Evolutionary conservation across 1,139 yeast species (phyloP).

Genomic region (Saccharomyces hybrid): DNA sequence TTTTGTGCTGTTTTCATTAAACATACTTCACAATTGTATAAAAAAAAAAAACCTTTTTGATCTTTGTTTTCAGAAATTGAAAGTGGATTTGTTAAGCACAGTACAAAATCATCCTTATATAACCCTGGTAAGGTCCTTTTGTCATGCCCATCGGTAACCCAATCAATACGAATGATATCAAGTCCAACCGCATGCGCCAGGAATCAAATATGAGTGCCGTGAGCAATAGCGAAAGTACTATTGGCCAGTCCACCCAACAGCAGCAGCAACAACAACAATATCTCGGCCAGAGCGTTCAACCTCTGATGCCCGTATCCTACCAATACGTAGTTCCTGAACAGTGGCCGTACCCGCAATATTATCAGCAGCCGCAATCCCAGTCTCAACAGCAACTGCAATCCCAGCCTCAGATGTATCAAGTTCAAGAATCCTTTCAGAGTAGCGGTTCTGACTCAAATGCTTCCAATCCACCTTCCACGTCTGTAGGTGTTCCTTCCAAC

Average conservation of each 20-base stretch:
- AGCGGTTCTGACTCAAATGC: background rate
- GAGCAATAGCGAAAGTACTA: background rate
- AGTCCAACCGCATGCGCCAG: background rate
- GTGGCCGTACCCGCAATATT: constrained; percentile 15
- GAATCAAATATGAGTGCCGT: background rate
- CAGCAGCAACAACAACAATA: constrained; percentile 3
- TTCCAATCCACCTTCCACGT: background rate
- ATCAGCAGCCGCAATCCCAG: constrained; percentile 10
- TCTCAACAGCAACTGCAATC: constrained; percentile 3
- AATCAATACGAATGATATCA: background rate
- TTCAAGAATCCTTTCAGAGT: background rate
- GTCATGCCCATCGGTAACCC: background rate
- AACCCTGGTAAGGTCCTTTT: background rate
- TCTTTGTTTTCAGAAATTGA: constrained; percentile 2
- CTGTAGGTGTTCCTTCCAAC: background rate
- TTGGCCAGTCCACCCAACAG: constrained; percentile 3
- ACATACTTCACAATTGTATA: background rate
- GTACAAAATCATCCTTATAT: background rate
- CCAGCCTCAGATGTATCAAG: background rate
- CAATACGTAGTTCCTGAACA: constrained; percentile 4
- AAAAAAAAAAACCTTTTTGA: background rate
- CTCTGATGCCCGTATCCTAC: background rate
- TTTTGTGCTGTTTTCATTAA: background rate
- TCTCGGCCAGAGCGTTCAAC: constrained; percentile 7
- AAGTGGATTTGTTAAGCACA: background rate